A percentile compares a stretch with the other conserved stretches of the same genome.
phyloP scores from a whole-genome alignment of 495 filamentous ascomycete genomes.

The Glonium stellatum region DNA sequence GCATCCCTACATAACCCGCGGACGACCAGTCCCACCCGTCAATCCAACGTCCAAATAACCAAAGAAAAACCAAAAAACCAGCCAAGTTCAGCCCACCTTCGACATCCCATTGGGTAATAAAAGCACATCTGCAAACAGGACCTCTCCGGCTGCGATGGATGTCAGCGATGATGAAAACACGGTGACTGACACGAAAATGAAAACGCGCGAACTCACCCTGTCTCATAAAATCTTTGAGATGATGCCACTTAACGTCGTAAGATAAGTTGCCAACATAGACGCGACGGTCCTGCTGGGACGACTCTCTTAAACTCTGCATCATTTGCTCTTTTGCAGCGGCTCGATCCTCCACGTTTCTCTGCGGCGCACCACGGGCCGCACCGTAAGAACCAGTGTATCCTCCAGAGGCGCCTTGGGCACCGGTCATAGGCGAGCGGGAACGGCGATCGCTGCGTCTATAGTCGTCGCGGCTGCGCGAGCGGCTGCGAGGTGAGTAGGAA shows the following conservation, averaged over 20 bases:
- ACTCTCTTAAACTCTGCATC: constrained; percentile 88
- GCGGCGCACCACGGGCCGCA: constrained; percentile 55
- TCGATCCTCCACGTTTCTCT: constrained; percentile 77
- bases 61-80: constrained; percentile 66
- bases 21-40: constrained; percentile 91
- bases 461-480: constrained; percentile 84
- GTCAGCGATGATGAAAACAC: constrained; percentile 9
- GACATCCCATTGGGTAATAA: constrained; percentile 99
- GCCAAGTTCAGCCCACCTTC: constrained; percentile 98
- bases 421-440: constrained; percentile 80
- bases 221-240: constrained; percentile 99
- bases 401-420: constrained; percentile 57
- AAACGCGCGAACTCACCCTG: constrained; percentile 74
- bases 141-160: constrained; percentile 74
- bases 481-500: constrained; percentile 88
- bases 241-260: constrained; percentile 99
- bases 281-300: constrained; percentile 94
- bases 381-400: constrained; percentile 56
- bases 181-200: background rate
- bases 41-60: constrained; percentile 87
- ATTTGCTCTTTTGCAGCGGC: constrained; percentile 82
- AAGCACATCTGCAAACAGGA: constrained; percentile 98
- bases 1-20: constrained; percentile 97
- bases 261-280: constrained; percentile 99
- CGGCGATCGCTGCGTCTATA: constrained; percentile 75